Evolutionary conservation across 164 flowering plant genomes (phyloP).

Genomic region (Tinospora cordifolia): DNA sequence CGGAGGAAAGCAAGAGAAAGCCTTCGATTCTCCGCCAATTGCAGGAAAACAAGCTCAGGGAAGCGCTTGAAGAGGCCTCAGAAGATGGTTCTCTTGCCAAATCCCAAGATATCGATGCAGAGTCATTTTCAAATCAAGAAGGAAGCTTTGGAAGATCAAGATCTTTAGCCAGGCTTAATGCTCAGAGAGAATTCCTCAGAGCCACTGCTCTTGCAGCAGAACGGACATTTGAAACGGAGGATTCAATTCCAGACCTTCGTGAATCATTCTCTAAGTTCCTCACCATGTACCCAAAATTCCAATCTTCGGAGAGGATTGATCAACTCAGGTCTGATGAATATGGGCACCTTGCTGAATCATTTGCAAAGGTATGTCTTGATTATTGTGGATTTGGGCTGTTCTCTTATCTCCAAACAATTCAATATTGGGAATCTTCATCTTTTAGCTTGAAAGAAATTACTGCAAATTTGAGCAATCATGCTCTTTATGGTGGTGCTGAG

Average conservation of each 20-base stretch:
- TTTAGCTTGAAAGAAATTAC: conserved; percentile 86
- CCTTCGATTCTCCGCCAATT: conserved; percentile 36
- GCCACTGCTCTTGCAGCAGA: conserved; percentile 82
- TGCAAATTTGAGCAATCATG: conserved; percentile 87
- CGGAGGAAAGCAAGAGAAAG: conserved; percentile 29
- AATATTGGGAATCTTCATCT: conserved; percentile 79
- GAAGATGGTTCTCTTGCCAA: conserved; percentile 57
- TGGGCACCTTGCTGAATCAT: conserved; percentile 37
- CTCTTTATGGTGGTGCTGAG: conserved; percentile 86
- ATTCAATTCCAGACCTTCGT: conserved; percentile 47
- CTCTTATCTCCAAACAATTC: conserved; percentile 59
- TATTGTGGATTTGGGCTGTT: conserved; percentile 93
- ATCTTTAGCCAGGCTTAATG: conserved; percentile 70
- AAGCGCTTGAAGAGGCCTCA: conserved; percentile 66
- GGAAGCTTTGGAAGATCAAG: conserved; percentile 62
- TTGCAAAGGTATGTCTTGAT: conserved; percentile 86
- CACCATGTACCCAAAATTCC: conserved; percentile 78
- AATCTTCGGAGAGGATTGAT: conserved; percentile 74
- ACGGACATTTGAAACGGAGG: conserved; percentile 49
- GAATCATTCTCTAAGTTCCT: conserved; percentile 69
- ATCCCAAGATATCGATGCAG: conserved; percentile 53
- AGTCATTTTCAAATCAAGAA: conserved; percentile 37
- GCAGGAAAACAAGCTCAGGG: conserved; percentile 49
- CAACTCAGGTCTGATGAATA: conserved; percentile 71
- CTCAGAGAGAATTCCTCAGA: conserved; percentile 65